These are phyloP conservation scores for Rhazya stricta DNA, from an alignment of 257 asterid species.

Conservation along the genomic window DNA sequence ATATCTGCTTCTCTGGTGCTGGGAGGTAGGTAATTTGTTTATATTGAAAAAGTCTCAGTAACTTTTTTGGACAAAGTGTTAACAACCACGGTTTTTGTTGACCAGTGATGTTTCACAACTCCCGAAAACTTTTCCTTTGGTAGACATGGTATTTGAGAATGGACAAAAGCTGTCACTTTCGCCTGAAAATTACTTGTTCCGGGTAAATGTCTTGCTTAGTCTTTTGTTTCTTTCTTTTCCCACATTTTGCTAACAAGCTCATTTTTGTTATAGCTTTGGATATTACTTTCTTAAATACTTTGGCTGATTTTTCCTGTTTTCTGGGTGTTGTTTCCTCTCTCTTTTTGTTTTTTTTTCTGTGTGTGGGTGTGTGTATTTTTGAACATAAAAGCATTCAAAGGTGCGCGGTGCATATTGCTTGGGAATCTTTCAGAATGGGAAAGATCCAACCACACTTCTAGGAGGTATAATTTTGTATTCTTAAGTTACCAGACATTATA, in stretches of 20 bases:
- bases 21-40: slow-evolving; percentile 73
- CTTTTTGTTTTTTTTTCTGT: neutral
- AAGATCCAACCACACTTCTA: slow-evolving; percentile 94
- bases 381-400: slow-evolving; percentile 72
- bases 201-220: slow-evolving; percentile 38
- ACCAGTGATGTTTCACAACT: slow-evolving; percentile 70
- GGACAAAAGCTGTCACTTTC: slow-evolving; percentile 79
- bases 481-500: neutral
- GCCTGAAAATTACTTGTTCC: slow-evolving; percentile 94
- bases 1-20: slow-evolving; percentile 95
- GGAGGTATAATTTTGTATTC: slow-evolving; percentile 54
- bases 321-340: neutral
- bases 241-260: neutral
- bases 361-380: neutral
- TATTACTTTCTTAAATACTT: neutral
- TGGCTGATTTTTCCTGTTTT: slow-evolving; percentile 4
- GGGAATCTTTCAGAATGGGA: slow-evolving; percentile 95
- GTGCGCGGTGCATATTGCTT: slow-evolving; percentile 94
- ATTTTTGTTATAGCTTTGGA: neutral
- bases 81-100: slow-evolving; percentile 23
- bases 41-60: neutral
- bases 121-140: slow-evolving; percentile 69
- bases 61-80: slow-evolving; percentile 20
- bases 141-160: slow-evolving; percentile 80
- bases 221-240: neutral